Evolutionary conservation across 441 rosid species (phyloP), one percentile per base, ranked within the genome.

Genomic region (Corymbia calophylla): DNA sequence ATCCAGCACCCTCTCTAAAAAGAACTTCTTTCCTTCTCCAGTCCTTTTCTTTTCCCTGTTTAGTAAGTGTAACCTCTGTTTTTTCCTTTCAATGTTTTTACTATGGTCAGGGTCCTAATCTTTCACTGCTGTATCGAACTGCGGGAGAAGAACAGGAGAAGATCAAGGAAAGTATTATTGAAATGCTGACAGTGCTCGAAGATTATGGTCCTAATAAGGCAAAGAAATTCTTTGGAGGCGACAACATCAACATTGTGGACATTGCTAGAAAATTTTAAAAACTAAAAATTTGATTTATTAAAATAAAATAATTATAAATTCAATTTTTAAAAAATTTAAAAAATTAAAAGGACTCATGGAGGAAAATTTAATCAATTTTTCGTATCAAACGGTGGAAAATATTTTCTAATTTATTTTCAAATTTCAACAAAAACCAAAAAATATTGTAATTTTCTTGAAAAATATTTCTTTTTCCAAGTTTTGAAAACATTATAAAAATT

Each of bases 181-280:
- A 56, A 56, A 56, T 56, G 13, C 0, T 56, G 62, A 56, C 29
- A 23, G 23, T 23, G 29, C 0, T 56, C 23, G 29, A 56, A 56
- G 62, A 56, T 56, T 56, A 70, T 44, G 88, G 86, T 31, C 87
- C 91, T 55, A 21, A 55, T 35, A 90, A 91, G 2, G 91, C 86
- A 6, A 89, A 90, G 70, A 90, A 86, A 48, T 90, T 87, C 19
- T 91, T 92, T 44, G 90, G 92, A 4, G 92, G 93, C 23, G 90
- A 91, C 13, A 8, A 60, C n/a, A 49, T 90, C 54, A 88, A 53
- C 51, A 60, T 88, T 9, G 92, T 91, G 35, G 93, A 91, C 90
- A 77, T 92, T 27, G 90, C 91, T 39, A 39, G 44, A 39, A 39
- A 39, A 39, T 39, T 39, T 39, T 39, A 39, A 39, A 39, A 39